Conservation (phyloP, 345 rosid species). For the Anacardium occidentale region DNA sequence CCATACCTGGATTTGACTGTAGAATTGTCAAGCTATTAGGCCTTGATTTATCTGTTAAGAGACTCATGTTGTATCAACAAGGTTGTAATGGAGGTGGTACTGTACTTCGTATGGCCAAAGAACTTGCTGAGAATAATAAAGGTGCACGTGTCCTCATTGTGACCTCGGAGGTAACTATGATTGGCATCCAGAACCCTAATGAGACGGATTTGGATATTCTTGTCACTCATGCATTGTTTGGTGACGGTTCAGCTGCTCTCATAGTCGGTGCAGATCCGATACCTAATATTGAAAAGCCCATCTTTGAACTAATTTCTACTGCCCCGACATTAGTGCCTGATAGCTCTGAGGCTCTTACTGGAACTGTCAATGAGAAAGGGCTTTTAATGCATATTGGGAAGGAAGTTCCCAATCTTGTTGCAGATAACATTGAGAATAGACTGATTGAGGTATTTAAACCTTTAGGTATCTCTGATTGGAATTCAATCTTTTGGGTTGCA, state of each 20-base stretch:
- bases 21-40: constrained; percentile 51
- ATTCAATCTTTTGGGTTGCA: constrained; percentile 43
- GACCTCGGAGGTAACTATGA: constrained; percentile 30
- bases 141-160: constrained; percentile 43
- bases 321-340: constrained; percentile 40
- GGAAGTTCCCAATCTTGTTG: constrained; percentile 35
- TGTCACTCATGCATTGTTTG: constrained; percentile 43
- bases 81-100: constrained; percentile 43
- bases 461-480: constrained; percentile 46
- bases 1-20: constrained; percentile 59
- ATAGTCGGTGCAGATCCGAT: constrained; percentile 43
- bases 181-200: constrained; percentile 40
- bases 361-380: constrained; percentile 43
- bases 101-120: constrained; percentile 48
- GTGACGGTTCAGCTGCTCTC: constrained; percentile 42
- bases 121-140: constrained; percentile 50
- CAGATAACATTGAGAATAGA: constrained; percentile 35
- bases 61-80: constrained; percentile 49
- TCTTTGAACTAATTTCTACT: constrained; percentile 37
- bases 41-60: constrained; percentile 40
- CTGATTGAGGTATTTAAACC: constrained; percentile 39
- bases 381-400: constrained; percentile 36
- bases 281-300: constrained; percentile 27
- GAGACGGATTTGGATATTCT: constrained; percentile 35
- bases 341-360: constrained; percentile 37